Conservation (phyloP, 768 basidiomycete genomes). For the Lentinula detonsa region DNA sequence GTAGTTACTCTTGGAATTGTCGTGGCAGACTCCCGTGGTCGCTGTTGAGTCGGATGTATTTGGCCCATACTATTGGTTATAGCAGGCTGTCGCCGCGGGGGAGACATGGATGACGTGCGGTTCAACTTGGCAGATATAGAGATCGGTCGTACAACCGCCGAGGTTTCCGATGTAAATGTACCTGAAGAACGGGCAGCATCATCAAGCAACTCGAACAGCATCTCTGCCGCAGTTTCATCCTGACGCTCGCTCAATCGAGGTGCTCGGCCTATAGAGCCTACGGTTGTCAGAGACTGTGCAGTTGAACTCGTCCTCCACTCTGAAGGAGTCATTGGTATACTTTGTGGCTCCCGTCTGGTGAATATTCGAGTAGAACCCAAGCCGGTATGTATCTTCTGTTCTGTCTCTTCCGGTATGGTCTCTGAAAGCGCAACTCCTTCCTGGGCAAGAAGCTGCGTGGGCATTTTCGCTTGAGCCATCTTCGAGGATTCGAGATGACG, state of each 20-base stretch:
- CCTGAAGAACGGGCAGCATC: background rate
- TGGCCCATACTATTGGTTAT: background rate
- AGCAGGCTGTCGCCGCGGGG: background rate
- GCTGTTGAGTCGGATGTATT: background rate
- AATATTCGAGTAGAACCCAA: background rate
- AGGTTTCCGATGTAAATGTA: background rate
- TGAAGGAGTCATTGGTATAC: background rate
- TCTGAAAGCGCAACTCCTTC: background rate
- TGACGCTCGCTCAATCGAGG: background rate
- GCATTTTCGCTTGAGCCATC: background rate
- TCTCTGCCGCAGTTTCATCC: background rate
- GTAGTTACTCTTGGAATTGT: background rate
- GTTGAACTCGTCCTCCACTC: background rate
- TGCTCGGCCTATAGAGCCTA: background rate
- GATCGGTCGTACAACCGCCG: background rate
- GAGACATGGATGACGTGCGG: background rate
- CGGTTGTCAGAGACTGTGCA: background rate
- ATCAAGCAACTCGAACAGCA: conserved; percentile 1
- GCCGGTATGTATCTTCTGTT: background rate
- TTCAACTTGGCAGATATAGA: background rate
- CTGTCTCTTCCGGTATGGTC: background rate
- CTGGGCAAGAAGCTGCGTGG: background rate
- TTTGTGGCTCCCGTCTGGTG: background rate
- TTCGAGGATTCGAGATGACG: background rate
- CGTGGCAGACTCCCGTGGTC: background rate